These are phyloP conservation scores for Cryptococcus maquisensis DNA, from an alignment of 1,284 basidiomycete genomes.

Conservation along the genomic window DNA sequence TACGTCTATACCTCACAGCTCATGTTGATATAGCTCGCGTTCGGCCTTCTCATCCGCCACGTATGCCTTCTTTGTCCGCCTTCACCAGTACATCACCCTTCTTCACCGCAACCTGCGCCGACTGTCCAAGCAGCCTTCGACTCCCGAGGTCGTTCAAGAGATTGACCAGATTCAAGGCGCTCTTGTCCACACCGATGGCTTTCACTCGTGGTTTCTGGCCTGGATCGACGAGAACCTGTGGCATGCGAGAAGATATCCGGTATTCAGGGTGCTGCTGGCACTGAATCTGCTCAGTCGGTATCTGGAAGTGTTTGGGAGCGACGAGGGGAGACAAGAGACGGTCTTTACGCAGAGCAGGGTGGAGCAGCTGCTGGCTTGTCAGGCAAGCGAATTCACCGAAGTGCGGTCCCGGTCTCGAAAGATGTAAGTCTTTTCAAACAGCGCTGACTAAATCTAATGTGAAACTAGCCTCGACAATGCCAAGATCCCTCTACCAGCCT, in stretches of 20 bases:
- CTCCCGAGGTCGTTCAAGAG: not conserved
- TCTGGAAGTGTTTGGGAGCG: constrained; percentile 30
- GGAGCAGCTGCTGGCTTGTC: constrained; percentile 38
- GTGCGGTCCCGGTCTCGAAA: constrained; percentile 30
- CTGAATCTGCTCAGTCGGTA: constrained; percentile 27
- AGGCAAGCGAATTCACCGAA: constrained; percentile 45
- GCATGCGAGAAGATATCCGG: constrained; percentile 26
- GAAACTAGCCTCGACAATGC: constrained; percentile 36
- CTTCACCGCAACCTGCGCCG: constrained; percentile 14
- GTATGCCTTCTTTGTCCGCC: constrained; percentile 30
- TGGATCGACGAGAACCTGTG: constrained; percentile 26
- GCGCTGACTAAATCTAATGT: not conserved
- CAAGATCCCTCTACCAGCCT: constrained; percentile 34
- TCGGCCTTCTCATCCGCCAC: constrained; percentile 38
- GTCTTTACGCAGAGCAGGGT: constrained; percentile 36
- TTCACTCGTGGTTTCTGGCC: constrained; percentile 29
- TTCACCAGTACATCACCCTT: constrained; percentile 20
- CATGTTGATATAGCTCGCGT: constrained; percentile 17
- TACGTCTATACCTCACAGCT: not conserved
- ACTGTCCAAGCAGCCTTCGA: constrained; percentile 8
- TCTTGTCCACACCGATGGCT: constrained; percentile 4
- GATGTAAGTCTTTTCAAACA: constrained; percentile 32
- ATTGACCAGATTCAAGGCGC: not conserved
- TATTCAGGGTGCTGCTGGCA: constrained; percentile 28
- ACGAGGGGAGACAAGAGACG: constrained; percentile 2